phyloP scores from a whole-genome alignment of 2,329 filamentous ascomycete genomes.

The Fusarium sp. region DNA sequence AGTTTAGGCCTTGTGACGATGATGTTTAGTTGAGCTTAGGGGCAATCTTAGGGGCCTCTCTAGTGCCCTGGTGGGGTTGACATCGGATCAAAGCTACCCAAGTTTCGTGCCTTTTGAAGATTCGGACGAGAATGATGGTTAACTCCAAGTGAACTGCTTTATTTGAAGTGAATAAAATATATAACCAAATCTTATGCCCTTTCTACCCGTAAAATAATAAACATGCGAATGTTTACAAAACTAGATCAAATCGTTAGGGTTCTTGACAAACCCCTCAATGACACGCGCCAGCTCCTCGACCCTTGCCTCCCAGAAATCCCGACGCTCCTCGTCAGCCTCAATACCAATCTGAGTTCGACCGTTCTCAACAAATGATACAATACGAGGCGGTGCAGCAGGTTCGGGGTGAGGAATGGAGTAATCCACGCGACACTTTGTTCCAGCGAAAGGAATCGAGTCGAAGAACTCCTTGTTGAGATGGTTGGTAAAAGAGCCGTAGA shows the following conservation, averaged over 20 bases:
- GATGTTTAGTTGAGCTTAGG: not conserved
- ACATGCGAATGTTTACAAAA: not conserved
- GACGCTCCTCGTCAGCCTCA: slow-evolving; percentile 43
- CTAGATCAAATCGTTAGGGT: slow-evolving; percentile 19
- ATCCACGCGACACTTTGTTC: slow-evolving; percentile 41
- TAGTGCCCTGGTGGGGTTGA: not conserved
- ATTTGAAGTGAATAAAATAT: not conserved
- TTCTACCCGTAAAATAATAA: not conserved
- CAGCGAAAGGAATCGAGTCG: slow-evolving; percentile 43
- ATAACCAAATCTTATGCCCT: not conserved
- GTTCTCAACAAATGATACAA: slow-evolving; percentile 41
- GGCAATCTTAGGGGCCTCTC: not conserved
- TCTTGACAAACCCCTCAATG: slow-evolving; percentile 34
- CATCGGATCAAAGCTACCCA: no score
- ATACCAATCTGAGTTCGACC: slow-evolving; percentile 42
- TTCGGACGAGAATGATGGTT: not conserved
- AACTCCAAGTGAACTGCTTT: not conserved
- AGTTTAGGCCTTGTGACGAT: not conserved
- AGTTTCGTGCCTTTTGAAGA: not conserved
- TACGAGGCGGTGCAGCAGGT: slow-evolving; percentile 37
- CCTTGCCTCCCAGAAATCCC: slow-evolving; percentile 42
- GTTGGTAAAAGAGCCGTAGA: slow-evolving; percentile 44
- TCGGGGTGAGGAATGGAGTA: slow-evolving; percentile 43
- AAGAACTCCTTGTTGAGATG: slow-evolving; percentile 46
- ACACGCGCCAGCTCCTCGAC: slow-evolving; percentile 33